Percentiles rank a stretch among this genome's conserved stretches.
These are phyloP conservation scores for Canavalia gladiata DNA, from an alignment of 306 rosid species.

Conservation along the genomic window DNA sequence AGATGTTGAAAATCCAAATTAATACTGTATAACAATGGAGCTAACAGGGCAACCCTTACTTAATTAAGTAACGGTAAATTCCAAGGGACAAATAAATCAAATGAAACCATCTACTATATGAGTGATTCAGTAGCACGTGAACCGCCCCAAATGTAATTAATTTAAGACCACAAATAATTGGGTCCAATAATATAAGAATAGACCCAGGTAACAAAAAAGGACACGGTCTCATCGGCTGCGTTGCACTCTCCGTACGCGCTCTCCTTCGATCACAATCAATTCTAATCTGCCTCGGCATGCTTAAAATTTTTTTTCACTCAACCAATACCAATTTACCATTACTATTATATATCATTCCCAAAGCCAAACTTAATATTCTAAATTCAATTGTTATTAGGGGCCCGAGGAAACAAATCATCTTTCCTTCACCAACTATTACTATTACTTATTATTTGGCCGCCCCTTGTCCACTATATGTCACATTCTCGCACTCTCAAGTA, in stretches of 20 bases:
- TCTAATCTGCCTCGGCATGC: constrained; percentile 20
- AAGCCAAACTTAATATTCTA: constrained; percentile 41
- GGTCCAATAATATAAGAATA: constrained; percentile 44
- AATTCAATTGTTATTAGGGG: constrained; percentile 65
- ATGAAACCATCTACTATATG: neutral
- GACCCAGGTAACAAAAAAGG: constrained; percentile 25
- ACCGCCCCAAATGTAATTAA: constrained; percentile 49
- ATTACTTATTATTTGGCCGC: constrained; percentile 46
- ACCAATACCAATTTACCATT: neutral
- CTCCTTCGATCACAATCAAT: neutral
- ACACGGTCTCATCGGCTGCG: neutral
- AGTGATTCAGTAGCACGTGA: constrained; percentile 58
- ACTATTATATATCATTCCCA: constrained; percentile 30
- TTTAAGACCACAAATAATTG: constrained; percentile 42
- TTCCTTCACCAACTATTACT: constrained; percentile 48
- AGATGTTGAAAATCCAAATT: neutral
- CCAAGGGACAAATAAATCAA: constrained; percentile 1
- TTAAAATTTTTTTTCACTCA: constrained; percentile 1
- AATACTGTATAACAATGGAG: neutral
- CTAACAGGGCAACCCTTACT: neutral
- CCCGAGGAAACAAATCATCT: constrained; percentile 70
- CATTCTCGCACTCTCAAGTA: constrained; percentile 50
- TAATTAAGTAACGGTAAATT: constrained; percentile 30
- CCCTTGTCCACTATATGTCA: constrained; percentile 46
- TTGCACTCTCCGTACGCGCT: constrained; percentile 21